Percentiles rank a stretch among this genome's conserved stretches.
phyloP scores from a whole-genome alignment of 768 basidiomycete species.

The Terana coerulea region DNA sequence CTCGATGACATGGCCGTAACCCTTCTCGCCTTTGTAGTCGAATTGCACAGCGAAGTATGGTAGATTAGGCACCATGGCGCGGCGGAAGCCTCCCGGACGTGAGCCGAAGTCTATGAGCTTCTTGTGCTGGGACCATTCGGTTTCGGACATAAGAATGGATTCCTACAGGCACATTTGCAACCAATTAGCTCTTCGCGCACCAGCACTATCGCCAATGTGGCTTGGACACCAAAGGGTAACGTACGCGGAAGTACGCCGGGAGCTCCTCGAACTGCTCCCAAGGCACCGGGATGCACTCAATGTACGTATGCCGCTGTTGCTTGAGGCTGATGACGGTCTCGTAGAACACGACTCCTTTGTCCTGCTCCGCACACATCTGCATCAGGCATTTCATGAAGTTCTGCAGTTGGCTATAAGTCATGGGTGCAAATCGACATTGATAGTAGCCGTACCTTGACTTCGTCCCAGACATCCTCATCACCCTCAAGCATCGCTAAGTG shows the following conservation, averaged over 20 bases:
- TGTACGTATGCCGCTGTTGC: conserved; percentile 86
- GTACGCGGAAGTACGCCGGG: conserved; percentile 90
- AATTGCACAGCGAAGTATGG: conserved; percentile 99
- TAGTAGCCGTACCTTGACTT: conserved; percentile 76
- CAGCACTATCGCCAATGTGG: neutral
- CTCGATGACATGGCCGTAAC: conserved; percentile 98
- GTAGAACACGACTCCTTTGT: conserved; percentile 93
- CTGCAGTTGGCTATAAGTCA: conserved; percentile 29
- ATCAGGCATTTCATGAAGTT: conserved; percentile 92
- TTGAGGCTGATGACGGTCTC: conserved; percentile 89
- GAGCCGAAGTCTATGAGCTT: conserved; percentile 93
- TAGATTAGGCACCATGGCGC: conserved; percentile 93
- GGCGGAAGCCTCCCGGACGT: conserved; percentile 88
- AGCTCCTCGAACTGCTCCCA: conserved; percentile 84
- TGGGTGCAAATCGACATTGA: neutral
- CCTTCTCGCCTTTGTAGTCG: conserved; percentile 96
- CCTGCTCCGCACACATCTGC: conserved; percentile 89
- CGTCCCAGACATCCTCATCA: conserved; percentile 98
- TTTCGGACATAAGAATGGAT: conserved; percentile 88
- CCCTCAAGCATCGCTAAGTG: conserved; percentile 87
- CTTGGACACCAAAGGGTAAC: conserved; percentile 7
- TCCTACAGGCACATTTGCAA: conserved; percentile 45
- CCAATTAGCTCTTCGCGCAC: no score
- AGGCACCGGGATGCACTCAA: conserved; percentile 91
- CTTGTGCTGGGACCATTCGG: conserved; percentile 98